Evolutionary conservation across 2,329 filamentous ascomycete genomes (phyloP), one percentile per base, ranked within the genome.

Genomic region (Clarireedia monteithiana): DNA sequence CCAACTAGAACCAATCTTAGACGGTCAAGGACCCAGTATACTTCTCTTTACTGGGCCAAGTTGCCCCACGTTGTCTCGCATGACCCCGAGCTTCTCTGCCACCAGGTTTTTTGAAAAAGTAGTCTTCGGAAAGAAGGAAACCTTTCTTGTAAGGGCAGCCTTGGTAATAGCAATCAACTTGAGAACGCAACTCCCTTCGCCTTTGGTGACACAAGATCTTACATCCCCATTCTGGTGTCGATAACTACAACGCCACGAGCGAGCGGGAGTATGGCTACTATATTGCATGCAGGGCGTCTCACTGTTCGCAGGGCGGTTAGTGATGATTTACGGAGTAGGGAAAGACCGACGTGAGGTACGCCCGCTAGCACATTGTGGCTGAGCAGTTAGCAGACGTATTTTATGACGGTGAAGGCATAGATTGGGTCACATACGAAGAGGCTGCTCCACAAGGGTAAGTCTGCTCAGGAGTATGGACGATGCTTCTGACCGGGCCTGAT

Each of bases 281-380:
- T 12, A 12, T 34, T 34, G 30, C 20, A 42, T 54, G 51, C 45
- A 48, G 39, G 42, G 24, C 40, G 39, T 42, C 39, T 42, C 45
- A 54, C 34, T 39, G 52, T 39, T 54, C 45, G 48, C 52, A 49
- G 27, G 46, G 46, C 36, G 52, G 45, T 40, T 50, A 54, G 23
- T n/a, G 30, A 42, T 54, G 14, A 49, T 54, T 27, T 34, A 42
- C 36, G 23, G 24, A 49, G 23, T 34, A 42, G 45, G 23, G 24
- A 49, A 30, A 44, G 30, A 42, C 30, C 44, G 48, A 50, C 34
- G 6, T 49, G 39, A 38, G 42, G 24, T 40, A 39, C 20, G 10
- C 30, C n/a, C 38, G 23, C 24, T 27, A 40, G 42, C 45, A 49
- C 27, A 49, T 50, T 54, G 52, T 54, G 52, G 52, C 45, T 54